Conservation (phyloP, 2,329 filamentous ascomycete species). For the Pseudocercospora fuligena region DNA sequence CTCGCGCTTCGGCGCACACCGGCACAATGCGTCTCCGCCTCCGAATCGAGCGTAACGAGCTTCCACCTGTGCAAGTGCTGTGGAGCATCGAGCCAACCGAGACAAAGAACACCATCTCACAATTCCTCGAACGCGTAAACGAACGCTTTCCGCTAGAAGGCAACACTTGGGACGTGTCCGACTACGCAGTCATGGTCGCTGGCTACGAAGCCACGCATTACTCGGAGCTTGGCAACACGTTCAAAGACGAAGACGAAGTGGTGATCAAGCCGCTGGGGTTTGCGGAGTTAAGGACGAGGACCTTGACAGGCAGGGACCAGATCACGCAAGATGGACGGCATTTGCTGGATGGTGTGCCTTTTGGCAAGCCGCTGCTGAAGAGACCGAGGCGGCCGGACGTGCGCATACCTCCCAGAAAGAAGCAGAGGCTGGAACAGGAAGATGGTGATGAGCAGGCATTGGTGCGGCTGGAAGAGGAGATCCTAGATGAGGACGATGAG, state of each 20-base stretch:
- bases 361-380: constrained; percentile 73
- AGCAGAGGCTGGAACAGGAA: constrained; percentile 33
- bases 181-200: constrained; percentile 81
- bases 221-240: constrained; percentile 68
- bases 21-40: constrained; percentile 71
- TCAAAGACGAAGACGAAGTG: constrained; percentile 84
- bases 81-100: constrained; percentile 63
- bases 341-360: constrained; percentile 82
- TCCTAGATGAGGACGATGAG: constrained; percentile 35
- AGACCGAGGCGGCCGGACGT: constrained; percentile 47
- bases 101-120: constrained; percentile 64
- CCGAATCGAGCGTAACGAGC: constrained; percentile 71
- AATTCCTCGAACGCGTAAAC: constrained; percentile 79
- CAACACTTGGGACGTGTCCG: constrained; percentile 81
- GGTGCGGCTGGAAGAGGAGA: constrained; percentile 39
- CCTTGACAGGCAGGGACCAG: constrained; percentile 77
- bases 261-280: constrained; percentile 77
- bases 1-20: constrained; percentile 4
- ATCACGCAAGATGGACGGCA: constrained; percentile 79
- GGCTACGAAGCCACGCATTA: constrained; percentile 90
- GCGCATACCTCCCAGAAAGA: constrained; percentile 39
- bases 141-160: constrained; percentile 81
- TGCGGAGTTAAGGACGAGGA: constrained; percentile 73
- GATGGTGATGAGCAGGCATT: constrained; percentile 36
- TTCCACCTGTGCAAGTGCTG: constrained; percentile 73